Evolutionary conservation across 148 eudicot genomes (phyloP).

Genomic region (Cornus controversa): DNA sequence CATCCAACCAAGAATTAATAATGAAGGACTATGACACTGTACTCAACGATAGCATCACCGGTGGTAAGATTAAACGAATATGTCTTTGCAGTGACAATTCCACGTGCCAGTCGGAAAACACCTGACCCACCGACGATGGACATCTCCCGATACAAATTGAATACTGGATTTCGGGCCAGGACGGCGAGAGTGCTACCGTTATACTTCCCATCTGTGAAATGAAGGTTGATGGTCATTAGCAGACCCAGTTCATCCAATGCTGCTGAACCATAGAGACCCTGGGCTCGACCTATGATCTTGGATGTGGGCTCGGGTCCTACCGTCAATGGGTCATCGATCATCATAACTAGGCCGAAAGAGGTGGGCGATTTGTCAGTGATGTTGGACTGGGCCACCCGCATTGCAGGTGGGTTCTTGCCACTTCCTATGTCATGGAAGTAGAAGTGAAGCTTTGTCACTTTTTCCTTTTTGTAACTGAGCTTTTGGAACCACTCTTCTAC

Average conservation of each 20-base stretch:
- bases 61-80: constrained; percentile 21
- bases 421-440: constrained; percentile 25
- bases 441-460: constrained; percentile 36
- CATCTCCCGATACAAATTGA: constrained; percentile 30
- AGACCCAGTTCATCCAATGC: constrained; percentile 9
- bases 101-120: constrained; percentile 44
- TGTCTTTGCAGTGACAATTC: constrained; percentile 36
- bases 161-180: constrained; percentile 30
- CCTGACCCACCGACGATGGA: constrained; percentile 51
- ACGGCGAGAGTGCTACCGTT: constrained; percentile 47
- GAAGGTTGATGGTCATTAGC: constrained; percentile 20
- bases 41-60: constrained; percentile 39
- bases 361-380: constrained; percentile 6
- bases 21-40: constrained; percentile 39
- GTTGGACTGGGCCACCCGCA: constrained; percentile 9
- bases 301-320: constrained; percentile 24
- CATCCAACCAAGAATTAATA: not conserved
- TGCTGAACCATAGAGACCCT: constrained; percentile 19
- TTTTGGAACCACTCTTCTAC: not conserved
- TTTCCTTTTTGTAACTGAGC: not conserved
- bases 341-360: constrained; percentile 2
- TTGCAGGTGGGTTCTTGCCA: constrained; percentile 20
- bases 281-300: constrained; percentile 23
- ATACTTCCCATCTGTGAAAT: constrained; percentile 30
- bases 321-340: constrained; percentile 20